These are phyloP conservation scores for Iberis pinnata DNA, from an alignment of 345 rosid genomes.

Conservation along the genomic window DNA sequence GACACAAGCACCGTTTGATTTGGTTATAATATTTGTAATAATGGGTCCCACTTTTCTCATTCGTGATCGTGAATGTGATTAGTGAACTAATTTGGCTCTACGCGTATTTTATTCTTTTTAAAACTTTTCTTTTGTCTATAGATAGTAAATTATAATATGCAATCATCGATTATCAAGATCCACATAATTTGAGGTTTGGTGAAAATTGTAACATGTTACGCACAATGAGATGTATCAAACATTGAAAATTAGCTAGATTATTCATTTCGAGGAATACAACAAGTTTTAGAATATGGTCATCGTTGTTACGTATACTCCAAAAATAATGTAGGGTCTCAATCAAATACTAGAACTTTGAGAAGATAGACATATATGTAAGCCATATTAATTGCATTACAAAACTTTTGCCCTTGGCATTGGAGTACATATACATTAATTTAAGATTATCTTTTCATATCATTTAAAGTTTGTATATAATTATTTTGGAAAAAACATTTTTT, in stretches of 20 bases:
- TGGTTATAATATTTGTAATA: conserved; percentile 18
- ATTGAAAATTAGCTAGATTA: neutral
- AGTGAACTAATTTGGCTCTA: conserved; percentile 29
- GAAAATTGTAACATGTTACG: conserved; percentile 17
- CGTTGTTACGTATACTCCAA: conserved; percentile 30
- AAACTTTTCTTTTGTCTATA: neutral
- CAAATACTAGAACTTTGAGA: conserved; percentile 8
- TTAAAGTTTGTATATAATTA: too few relatives aligned
- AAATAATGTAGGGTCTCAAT: conserved; percentile 26
- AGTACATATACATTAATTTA: too few relatives aligned
- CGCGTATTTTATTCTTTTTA: neutral
- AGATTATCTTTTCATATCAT: too few relatives aligned
- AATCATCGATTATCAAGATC: neutral
- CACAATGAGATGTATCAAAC: conserved; percentile 14
- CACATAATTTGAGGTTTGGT: conserved; percentile 17
- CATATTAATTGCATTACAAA: too few relatives aligned
- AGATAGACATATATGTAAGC: too few relatives aligned
- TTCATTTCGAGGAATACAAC: conserved; percentile 11
- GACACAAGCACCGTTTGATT: conserved; percentile 35
- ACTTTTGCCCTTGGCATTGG: too few relatives aligned
- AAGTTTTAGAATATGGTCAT: conserved; percentile 18
- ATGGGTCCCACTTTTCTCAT: conserved; percentile 34
- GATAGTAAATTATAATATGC: neutral
- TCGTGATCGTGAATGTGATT: conserved; percentile 23
- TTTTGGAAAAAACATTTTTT: too few relatives aligned